Conservation (phyloP, 495 filamentous ascomycete genomes). For the Aspergillus mulundensis region DNA sequence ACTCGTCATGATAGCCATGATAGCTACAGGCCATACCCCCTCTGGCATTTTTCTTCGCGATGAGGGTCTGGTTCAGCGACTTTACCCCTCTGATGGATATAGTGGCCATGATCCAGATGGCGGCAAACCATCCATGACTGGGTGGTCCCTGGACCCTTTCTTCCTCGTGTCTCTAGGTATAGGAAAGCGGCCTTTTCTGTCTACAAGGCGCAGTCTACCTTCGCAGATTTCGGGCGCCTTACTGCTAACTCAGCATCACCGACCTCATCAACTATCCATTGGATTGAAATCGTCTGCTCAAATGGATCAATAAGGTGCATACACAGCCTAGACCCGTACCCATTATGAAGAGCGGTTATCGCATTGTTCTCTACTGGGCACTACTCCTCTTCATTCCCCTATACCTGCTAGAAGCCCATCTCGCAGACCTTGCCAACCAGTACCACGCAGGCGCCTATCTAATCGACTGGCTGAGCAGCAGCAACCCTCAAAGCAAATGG, state of each 20-base stretch:
- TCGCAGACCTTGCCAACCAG: constrained; percentile 41
- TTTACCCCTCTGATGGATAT: too few relatives aligned
- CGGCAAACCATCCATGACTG: too few relatives aligned
- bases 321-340: neutral
- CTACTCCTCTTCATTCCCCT: constrained; percentile 31
- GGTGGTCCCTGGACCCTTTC: too few relatives aligned
- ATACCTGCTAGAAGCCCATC: constrained; percentile 34
- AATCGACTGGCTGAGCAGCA: constrained; percentile 28
- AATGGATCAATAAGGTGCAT: neutral
- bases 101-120: too few relatives aligned
- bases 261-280: neutral
- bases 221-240: neutral
- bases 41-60: too few relatives aligned
- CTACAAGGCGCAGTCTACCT: neutral
- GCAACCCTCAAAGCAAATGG: constrained; percentile 12
- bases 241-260: neutral
- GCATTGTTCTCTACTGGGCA: constrained; percentile 30
- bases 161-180: neutral
- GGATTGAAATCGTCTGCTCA: neutral
- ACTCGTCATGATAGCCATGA: too few relatives aligned
- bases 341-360: constrained; percentile 39
- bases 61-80: too few relatives aligned
- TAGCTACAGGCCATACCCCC: too few relatives aligned
- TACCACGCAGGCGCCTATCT: constrained; percentile 44
- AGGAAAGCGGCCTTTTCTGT: too few relatives aligned